Conservation (phyloP, 1,139 yeast genomes). For the Blastobotrys capitulatus region DNA sequence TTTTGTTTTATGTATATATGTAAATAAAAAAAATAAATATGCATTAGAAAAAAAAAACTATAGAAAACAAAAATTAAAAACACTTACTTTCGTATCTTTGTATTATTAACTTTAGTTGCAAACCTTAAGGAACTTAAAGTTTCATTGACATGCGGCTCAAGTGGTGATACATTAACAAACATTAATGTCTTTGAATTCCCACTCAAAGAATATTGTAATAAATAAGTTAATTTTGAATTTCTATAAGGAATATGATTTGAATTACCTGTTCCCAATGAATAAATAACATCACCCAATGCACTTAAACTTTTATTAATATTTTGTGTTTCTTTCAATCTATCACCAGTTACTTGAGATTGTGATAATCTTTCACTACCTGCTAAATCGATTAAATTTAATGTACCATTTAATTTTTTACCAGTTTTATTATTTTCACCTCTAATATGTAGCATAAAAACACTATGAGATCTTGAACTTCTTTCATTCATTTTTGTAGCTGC, state of each 20-base stretch:
- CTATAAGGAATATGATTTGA: conserved; percentile 49
- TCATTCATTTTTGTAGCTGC: conserved; percentile 82
- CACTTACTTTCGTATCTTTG: conserved; percentile 22
- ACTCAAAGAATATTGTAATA: conserved; percentile 76
- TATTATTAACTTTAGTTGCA: conserved; percentile 59
- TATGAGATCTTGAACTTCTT: conserved; percentile 67
- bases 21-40: background rate
- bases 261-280: conserved; percentile 43
- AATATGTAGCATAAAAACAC: conserved; percentile 65
- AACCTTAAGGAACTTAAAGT: conserved; percentile 81
- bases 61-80: too few species aligned
- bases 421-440: conserved; percentile 50
- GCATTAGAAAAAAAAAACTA: background rate
- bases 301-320: conserved; percentile 86
- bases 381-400: conserved; percentile 68
- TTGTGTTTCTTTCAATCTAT: conserved; percentile 79
- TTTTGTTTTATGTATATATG: background rate
- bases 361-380: conserved; percentile 90
- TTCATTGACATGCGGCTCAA: conserved; percentile 57
- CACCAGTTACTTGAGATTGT: conserved; percentile 64
- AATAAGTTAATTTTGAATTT: conserved; percentile 63
- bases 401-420: conserved; percentile 51
- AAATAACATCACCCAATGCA: conserved; percentile 84
- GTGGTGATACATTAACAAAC: conserved; percentile 88
- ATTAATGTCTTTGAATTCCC: conserved; percentile 87